phyloP scores from a whole-genome alignment of 2,329 filamentous ascomycete species.

The Onygena corvina region DNA sequence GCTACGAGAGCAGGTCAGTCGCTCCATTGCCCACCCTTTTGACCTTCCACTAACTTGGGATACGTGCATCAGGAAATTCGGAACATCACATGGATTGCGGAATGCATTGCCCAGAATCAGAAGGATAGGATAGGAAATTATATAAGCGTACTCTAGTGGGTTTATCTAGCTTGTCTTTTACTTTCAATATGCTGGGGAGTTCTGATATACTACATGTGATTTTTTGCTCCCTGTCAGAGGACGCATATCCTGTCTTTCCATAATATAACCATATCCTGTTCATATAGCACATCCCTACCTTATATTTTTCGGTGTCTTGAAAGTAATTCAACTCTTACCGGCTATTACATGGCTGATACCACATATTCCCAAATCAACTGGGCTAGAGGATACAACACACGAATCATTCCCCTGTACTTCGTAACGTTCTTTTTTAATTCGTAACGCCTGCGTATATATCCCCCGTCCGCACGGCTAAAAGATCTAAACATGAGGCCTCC shows the following conservation, averaged over 20 bases:
- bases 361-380: too few species aligned
- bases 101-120: slow-evolving; percentile 99
- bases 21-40: neutral
- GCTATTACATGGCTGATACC: too few species aligned
- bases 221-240: neutral
- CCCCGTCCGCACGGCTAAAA: slow-evolving; percentile 1
- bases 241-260: neutral
- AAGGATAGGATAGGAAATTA: slow-evolving; percentile 98
- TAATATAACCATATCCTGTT: neutral
- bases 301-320: too few species aligned
- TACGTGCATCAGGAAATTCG: slow-evolving; percentile 66
- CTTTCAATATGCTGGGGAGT: slow-evolving; percentile 4
- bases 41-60: slow-evolving; percentile 18
- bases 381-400: neutral
- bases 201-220: neutral
- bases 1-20: slow-evolving; percentile 80
- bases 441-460: neutral
- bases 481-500: slow-evolving; percentile 1
- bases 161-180: slow-evolving; percentile 11
- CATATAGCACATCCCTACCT: too few species aligned
- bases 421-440: neutral
- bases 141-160: slow-evolving; percentile 79
- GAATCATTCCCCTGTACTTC: too few species aligned
- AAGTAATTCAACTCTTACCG: too few species aligned
- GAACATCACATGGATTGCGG: slow-evolving; percentile 98